phyloP scores from a whole-genome alignment of 768 basidiomycete species.

The Amanita pseudoporphyria region DNA sequence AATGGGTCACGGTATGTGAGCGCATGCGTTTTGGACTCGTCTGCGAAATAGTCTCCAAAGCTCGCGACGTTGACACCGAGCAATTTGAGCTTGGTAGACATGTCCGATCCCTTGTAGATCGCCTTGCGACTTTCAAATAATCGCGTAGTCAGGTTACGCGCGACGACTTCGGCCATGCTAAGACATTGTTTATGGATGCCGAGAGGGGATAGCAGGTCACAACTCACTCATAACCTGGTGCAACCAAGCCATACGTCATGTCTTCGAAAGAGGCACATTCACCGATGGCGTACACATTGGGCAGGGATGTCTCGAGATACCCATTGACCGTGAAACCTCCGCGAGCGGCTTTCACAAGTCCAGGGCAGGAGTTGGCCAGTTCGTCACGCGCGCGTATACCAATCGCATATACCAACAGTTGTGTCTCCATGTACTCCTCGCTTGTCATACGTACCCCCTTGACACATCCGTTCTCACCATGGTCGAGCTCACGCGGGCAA shows the following conservation, averaged over 20 bases:
- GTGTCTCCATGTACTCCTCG: slow-evolving; percentile 33
- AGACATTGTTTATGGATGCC: slow-evolving; percentile 9
- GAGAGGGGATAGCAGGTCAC: neutral
- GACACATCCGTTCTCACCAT: slow-evolving; percentile 22
- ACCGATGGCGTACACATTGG: slow-evolving; percentile 63
- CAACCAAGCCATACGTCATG: slow-evolving; percentile 66
- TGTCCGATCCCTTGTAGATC: slow-evolving; percentile 35
- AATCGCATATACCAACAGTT: slow-evolving; percentile 57
- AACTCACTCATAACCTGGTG: slow-evolving; percentile 41
- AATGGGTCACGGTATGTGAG: slow-evolving; percentile 59
- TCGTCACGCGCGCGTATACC: slow-evolving; percentile 69
- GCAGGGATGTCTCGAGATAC: slow-evolving; percentile 42
- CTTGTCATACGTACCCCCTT: slow-evolving; percentile 41
- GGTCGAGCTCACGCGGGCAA: neutral
- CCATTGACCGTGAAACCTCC: slow-evolving; percentile 56
- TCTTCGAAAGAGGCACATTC: slow-evolving; percentile 66
- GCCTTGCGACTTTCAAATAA: slow-evolving; percentile 20
- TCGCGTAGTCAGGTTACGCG: slow-evolving; percentile 60
- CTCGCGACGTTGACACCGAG: slow-evolving; percentile 45
- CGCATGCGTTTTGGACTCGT: slow-evolving; percentile 25
- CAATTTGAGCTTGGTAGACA: slow-evolving; percentile 60
- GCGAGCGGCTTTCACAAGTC: slow-evolving; percentile 36
- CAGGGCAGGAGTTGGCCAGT: slow-evolving; percentile 37
- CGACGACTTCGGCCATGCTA: slow-evolving; percentile 68
- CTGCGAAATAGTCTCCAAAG: slow-evolving; percentile 68